Base-by-base conservation (phyloP, 768 basidiomycete species). In the Naganishia kalamii region DNA sequence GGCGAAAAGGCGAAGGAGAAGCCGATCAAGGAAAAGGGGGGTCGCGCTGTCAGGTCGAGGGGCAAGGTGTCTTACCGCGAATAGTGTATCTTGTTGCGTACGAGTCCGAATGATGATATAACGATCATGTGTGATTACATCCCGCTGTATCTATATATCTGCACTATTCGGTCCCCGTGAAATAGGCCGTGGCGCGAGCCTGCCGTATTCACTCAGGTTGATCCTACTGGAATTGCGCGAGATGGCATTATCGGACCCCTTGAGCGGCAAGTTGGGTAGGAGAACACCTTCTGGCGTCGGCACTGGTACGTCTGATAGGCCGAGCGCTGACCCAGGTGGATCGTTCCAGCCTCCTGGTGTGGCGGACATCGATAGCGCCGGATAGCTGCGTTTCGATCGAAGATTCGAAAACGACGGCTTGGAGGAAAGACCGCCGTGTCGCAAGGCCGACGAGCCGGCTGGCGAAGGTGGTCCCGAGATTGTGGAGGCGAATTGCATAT, bases 181-280 rank as follows among this genome's bases (percentile, higher is more conserved):
- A n/a, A 54, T 27, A 21, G 63, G 63, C 29, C 63, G 49, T 27
- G 47, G 40, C 10, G 63, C 63, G 2, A 64, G 51, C 41, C 63
- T 48, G 29, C 73, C 75, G 30, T 71, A 66, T 35, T 77, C 76
- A 60, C 65, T 71, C 57, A 77, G 54, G 60, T 74, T 77, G 30
- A 75, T 70, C 30, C 76, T 63, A 63, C 71, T 73, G 21, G 70
- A 70, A 62, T 76, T 75, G 57, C 76, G 69, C 27, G 74, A 75
- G 23, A 75, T 40, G 6, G 63, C 54, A 15, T 51, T 65, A 23
- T 62, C 57, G 43, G 25, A 44, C 37, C 61, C 64, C 49, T 63
- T 41, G 60, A 60, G 63, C 62, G 47, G 47, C 54, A 62, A 17
- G 46, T 27, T 33, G 60, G 62, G 21, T 4, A 30, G 11, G 21